Base-by-base conservation (phyloP, 306 rosid genomes). In the Geum urbanum region DNA sequence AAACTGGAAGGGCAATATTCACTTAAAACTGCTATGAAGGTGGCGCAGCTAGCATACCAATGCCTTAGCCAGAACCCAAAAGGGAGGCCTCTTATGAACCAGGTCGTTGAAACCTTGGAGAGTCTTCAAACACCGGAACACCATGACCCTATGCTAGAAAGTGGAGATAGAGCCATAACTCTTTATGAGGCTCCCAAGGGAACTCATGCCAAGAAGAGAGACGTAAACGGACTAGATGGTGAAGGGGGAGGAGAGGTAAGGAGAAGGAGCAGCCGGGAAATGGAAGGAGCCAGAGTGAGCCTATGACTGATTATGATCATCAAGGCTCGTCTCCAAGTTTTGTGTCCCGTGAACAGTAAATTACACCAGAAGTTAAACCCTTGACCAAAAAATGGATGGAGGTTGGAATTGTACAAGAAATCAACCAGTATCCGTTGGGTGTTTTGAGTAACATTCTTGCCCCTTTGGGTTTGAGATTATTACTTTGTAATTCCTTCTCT, bases 31-130 rank as follows among this genome's bases (percentile, higher is more conserved):
- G 97, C 94, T 13, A 57, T 83, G 63, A 87, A 79, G 77, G 96
- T 87, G 14, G 96, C 96, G 18, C 87, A 77, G 65, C 73, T 91
- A 73, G 96, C 97, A 57, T 83, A 84, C 74, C 94, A 80, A 61
- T 91, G 97, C 81, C 92, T 91, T 65, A 87, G 97, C 80, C 96
- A 89, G 83, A 91, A 91, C 84, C 97, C 97, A 0, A 91, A 91
- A 74, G 96, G 91, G 32, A 84, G 97, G 71, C 97, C 97, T 27
- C 91, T 85, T 19, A 91, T 91, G 97, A 84, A 83, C 69, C 87
- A 91, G 63, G 96, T 91, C 62, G 97, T 91, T 58, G 88, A 89
- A 69, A 70, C 84, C 64, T 90, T 91, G 1, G 94, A 85, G 67
- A 74, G 81, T 57, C 79, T 77, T 53, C 96, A 91, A 79, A 52